Base-by-base conservation (phyloP, 192 early-diverging fungal genomes). In the Thamnidium elegans region DNA sequence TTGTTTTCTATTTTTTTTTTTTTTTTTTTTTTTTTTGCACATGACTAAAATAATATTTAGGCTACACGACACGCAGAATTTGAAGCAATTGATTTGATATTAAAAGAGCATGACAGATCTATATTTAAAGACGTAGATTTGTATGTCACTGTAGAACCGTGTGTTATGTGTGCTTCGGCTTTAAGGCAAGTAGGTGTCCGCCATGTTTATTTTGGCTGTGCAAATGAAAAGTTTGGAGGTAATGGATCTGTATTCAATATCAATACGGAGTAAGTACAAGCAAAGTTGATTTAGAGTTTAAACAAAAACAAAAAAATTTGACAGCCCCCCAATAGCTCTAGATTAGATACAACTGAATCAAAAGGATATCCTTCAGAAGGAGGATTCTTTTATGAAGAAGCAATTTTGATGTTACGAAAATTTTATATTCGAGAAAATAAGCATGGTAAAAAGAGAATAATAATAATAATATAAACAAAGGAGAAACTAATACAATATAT, bases 101-200 rank as follows among this genome's bases (percentile, higher is more conserved):
- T 66, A 61, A 54, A 53, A 6, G 39, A 55, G 14, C 60, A 74
- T 30, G 20, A 76, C 55, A 58, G 65, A 39, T 76, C 64, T 36
- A 61, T 65, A 20, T 58, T 76, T 7, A 67, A 75, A 19, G 62
- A 83, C 0, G 84, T 82, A 21, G 87, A 86, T 44, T 76, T 99
- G 21, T 99, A 97, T 73, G 97, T 99, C 14, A 96, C 97, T 0
- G 94, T 99, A 0, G 97, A 98, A 72, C 96, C 97, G 0, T 99
- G 97, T 71, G 80, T 99, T 4, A 99, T 98, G 97, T 99, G 96
- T 59, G 94, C 94, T 0, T 87, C 92, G 45, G 97, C 96, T 6
- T 70, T 98, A 56, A 71, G 95, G 11, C 90, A 92, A 62, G 63
- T 96, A 21, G 74, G 85, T 1, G 84, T 99, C 8, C 75, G 87